Conservation (phyloP, 495 filamentous ascomycete genomes). For the Penicillium bialowiezense region DNA sequence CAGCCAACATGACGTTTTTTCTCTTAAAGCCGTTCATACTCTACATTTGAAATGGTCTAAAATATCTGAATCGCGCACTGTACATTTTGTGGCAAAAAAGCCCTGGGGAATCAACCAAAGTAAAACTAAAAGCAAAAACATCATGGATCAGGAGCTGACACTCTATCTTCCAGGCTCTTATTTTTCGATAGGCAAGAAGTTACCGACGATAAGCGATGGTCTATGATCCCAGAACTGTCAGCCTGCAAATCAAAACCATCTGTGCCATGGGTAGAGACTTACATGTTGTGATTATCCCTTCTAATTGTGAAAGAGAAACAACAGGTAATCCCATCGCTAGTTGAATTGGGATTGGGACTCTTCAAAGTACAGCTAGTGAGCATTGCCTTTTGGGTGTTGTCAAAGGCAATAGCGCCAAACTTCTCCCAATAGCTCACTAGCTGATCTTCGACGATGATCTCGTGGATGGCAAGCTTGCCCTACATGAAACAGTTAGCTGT, state of each 20-base stretch:
- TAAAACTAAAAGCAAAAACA: neutral
- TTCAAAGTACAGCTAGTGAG: conserved; percentile 91
- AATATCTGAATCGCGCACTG: no score
- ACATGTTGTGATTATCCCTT: conserved; percentile 96
- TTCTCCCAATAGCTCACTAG: conserved; percentile 99
- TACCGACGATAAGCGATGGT: conserved; percentile 93
- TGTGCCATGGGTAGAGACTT: conserved; percentile 38
- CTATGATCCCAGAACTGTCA: no score
- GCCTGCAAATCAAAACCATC: conserved; percentile 8
- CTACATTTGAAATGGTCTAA: no score
- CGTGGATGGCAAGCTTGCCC: conserved; percentile 94
- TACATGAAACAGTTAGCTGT: conserved; percentile 26
- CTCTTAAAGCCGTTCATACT: no score
- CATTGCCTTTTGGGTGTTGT: conserved; percentile 93
- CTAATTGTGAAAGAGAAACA: conserved; percentile 98
- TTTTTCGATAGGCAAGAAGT: conserved; percentile 71
- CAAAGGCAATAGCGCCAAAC: conserved; percentile 97
- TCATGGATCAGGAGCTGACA: no score
- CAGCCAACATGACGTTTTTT: conserved; percentile 75
- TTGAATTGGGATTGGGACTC: conserved; percentile 70
- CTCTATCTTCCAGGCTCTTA: no score
- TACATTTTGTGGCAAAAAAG: conserved; percentile 8
- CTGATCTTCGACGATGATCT: conserved; percentile 91
- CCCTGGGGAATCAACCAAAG: conserved; percentile 17
- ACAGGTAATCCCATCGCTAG: conserved; percentile 76